phyloP scores from a whole-genome alignment of 208 protist genomes.

The Lotmaria passim region DNA sequence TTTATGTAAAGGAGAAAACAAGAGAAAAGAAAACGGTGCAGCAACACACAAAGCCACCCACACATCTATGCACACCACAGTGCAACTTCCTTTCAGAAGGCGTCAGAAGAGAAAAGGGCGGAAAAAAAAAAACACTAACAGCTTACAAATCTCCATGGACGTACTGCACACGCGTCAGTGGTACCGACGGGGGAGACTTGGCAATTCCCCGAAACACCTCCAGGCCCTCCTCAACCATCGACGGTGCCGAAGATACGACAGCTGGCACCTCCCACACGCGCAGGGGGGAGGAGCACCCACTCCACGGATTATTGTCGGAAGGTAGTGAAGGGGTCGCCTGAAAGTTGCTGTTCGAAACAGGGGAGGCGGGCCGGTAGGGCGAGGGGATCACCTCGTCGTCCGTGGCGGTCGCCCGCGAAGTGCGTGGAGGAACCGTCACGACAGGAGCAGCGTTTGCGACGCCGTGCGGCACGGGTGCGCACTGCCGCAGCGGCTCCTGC shows the following conservation, averaged over 20 bases:
- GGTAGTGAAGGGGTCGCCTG: neutral
- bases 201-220: constrained; percentile 1
- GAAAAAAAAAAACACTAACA: too few species aligned
- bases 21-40: too few species aligned
- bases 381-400: constrained; percentile 3
- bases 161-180: constrained; percentile 19
- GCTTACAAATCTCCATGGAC: constrained; percentile 15
- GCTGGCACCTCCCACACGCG: constrained; percentile 2
- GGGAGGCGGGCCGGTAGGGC: constrained; percentile 15
- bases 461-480: neutral
- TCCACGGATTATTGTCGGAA: constrained; percentile 8
- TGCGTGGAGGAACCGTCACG: neutral
- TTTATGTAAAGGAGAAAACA: too few species aligned
- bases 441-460: neutral
- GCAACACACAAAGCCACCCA: too few species aligned
- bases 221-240: constrained; percentile 3
- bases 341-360: neutral
- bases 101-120: too few species aligned
- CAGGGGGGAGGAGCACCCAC: constrained; percentile 1
- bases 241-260: neutral
- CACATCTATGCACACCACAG: too few species aligned
- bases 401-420: neutral
- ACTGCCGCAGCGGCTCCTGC: constrained; percentile 2
- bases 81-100: too few species aligned
- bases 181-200: neutral